A percentile compares a stretch with the other conserved stretches of the same genome.
Conservation (phyloP, 352 stramenopile genomes). For the Poterioochromonas sp. region DNA sequence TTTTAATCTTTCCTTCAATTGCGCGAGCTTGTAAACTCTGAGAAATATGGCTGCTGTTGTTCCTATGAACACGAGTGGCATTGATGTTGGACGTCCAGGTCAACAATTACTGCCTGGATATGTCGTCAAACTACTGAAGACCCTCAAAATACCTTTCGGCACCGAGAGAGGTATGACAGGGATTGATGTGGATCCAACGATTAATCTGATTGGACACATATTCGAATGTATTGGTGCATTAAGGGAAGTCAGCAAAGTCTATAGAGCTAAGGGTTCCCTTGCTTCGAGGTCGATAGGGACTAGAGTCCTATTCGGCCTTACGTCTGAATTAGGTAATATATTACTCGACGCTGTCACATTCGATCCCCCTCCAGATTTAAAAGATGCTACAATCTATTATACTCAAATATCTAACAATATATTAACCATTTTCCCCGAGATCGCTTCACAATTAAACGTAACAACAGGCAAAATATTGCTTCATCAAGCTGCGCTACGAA, state of each 20-base stretch:
- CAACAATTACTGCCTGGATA: slow-evolving; percentile 25
- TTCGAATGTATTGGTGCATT: slow-evolving; percentile 7
- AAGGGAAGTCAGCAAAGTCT: slow-evolving; percentile 15
- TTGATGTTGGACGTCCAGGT: not conserved
- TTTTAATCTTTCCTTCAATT: too few relatives aligned
- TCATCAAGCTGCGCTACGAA: slow-evolving; percentile 2
- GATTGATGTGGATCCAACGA: not conserved
- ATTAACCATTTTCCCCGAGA: slow-evolving; percentile 7
- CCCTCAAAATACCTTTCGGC: slow-evolving; percentile 16
- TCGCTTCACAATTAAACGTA: not conserved
- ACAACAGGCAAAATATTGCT: slow-evolving; percentile 13
- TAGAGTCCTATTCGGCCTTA: not conserved
- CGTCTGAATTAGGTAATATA: slow-evolving; percentile 12
- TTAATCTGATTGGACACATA: not conserved
- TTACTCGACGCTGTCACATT: slow-evolving; percentile 18
- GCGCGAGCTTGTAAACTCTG: too few relatives aligned
- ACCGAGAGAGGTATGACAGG: not conserved
- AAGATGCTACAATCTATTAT: not conserved
- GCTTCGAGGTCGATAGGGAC: slow-evolving; percentile 1
- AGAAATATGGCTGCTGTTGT: not conserved
- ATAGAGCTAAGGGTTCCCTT: slow-evolving; percentile 5
- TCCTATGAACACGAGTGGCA: not conserved
- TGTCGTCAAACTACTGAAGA: slow-evolving; percentile 23
- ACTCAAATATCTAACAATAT: not conserved
- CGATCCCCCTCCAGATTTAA: not conserved